phyloP scores from a whole-genome alignment of 192 early-diverging fungal genomes.

The Backusella psychrophila region DNA sequence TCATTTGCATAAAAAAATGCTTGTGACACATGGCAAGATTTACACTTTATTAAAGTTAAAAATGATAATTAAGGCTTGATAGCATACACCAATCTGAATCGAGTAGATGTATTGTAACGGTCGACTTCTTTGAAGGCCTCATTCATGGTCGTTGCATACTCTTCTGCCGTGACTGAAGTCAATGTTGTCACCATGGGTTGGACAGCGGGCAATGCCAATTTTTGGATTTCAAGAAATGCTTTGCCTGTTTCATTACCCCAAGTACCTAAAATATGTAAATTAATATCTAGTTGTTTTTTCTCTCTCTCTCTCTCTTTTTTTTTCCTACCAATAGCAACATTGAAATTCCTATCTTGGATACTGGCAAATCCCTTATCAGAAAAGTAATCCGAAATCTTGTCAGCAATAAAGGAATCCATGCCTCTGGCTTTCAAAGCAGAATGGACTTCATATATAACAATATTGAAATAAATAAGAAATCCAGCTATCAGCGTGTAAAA shows the following conservation, averaged over 20 bases:
- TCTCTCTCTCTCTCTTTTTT: background rate
- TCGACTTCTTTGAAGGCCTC: constrained; percentile 10
- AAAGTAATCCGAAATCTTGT: constrained; percentile 17
- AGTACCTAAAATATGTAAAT: background rate
- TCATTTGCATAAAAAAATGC: background rate
- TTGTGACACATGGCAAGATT: background rate
- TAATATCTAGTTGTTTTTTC: background rate
- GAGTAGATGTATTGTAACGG: constrained; percentile 5
- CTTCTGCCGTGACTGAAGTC: background rate
- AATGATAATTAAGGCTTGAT: background rate
- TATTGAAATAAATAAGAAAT: background rate
- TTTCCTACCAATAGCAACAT: constrained; percentile 28
- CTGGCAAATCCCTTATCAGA: constrained; percentile 16
- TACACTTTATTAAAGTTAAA: background rate
- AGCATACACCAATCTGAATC: constrained; percentile 26
- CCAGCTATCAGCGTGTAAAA: background rate
- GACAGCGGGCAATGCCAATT: constrained; percentile 28
- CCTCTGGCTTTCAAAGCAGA: constrained; percentile 11
- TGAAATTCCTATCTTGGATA: constrained; percentile 15
- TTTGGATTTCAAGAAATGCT: constrained; percentile 26
- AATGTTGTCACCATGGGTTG: constrained; percentile 28
- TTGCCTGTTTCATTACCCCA: constrained; percentile 29
- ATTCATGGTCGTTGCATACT: constrained; percentile 9
- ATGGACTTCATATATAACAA: constrained; percentile 13
- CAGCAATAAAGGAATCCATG: constrained; percentile 32